phyloP scores from a whole-genome alignment of 176 grass and related monocot genomes.

The Juncus inflexus region DNA sequence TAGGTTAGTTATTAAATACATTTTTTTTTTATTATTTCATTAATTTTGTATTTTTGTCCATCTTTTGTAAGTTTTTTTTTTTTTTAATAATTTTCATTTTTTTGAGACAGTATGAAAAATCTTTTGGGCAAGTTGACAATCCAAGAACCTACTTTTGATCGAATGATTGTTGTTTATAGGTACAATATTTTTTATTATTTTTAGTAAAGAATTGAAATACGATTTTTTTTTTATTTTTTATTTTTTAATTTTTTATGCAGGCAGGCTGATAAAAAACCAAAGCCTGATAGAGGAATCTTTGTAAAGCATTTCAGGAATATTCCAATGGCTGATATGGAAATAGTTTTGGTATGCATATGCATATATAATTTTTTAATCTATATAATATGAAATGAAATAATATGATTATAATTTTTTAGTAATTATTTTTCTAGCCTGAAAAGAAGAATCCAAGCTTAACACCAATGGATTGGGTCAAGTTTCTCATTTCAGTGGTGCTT shows the following conservation, averaged over 20 bases:
- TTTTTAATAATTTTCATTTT: not conserved
- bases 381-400: not conserved
- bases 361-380: not conserved
- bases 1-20: conserved; percentile 41
- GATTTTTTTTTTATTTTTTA: not conserved
- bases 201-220: not conserved
- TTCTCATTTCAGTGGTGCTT: conserved; percentile 78
- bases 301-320: conserved; percentile 94
- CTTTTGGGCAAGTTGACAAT: conserved; percentile 56
- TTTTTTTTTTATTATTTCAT: conserved; percentile 5
- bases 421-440: conserved; percentile 54
- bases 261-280: conserved; percentile 41
- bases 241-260: conserved; percentile 31
- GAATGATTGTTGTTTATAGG: conserved; percentile 92
- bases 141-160: conserved; percentile 97
- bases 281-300: conserved; percentile 68
- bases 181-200: conserved; percentile 20
- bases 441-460: conserved; percentile 98
- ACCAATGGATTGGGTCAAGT: conserved; percentile 98
- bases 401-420: not conserved
- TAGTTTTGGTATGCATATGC: conserved; percentile 63
- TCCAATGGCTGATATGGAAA: conserved; percentile 96
- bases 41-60: conserved; percentile 21
- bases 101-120: conserved; percentile 60
- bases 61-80: not conserved